These are phyloP conservation scores for Ophiocordyceps camponoti-rufipedis DNA, from an alignment of 2,329 filamentous ascomycete species.

Conservation along the genomic window DNA sequence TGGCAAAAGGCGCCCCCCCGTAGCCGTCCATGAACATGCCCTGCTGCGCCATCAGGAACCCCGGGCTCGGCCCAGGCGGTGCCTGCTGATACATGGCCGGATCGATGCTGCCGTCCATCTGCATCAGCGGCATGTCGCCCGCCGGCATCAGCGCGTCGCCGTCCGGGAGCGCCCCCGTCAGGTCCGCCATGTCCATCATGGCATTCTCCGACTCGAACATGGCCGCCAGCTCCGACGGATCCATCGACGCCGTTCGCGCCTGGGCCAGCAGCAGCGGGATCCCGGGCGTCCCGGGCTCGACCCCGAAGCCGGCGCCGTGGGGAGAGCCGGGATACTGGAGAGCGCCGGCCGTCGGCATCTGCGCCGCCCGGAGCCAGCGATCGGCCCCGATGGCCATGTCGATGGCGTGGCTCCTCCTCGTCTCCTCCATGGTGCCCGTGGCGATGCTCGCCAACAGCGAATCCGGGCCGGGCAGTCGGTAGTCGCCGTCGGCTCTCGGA, in stretches of 20 bases:
- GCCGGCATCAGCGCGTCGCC: constrained; percentile 2
- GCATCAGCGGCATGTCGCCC: constrained; percentile 4
- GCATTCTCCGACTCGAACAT: constrained; percentile 8
- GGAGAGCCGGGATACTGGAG: neutral
- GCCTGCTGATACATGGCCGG: constrained; percentile 7
- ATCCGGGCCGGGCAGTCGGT: constrained; percentile 8
- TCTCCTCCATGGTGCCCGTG: constrained; percentile 6
- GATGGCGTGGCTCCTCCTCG: neutral
- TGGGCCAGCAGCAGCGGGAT: constrained; percentile 11
- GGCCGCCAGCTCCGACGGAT: constrained; percentile 4
- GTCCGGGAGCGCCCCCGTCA: constrained; percentile 6
- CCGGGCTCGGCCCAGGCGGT: constrained; percentile 3
- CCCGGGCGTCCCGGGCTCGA: constrained; percentile 8
- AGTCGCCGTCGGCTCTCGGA: constrained; percentile 3
- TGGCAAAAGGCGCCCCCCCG: constrained; percentile 3
- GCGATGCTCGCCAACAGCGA: constrained; percentile 10
- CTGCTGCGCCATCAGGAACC: constrained; percentile 7
- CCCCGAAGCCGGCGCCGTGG: constrained; percentile 3
- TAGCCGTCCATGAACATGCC: constrained; percentile 8
- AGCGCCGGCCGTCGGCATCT: constrained; percentile 1
- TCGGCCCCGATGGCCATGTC: neutral
- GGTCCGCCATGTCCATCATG: constrained; percentile 6
- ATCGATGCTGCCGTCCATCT: constrained; percentile 3
- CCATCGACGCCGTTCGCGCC: constrained; percentile 6
- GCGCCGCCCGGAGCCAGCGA: constrained; percentile 2